phyloP scores from a whole-genome alignment of 2,329 filamentous ascomycete species.

The Botrytis aclada region DNA sequence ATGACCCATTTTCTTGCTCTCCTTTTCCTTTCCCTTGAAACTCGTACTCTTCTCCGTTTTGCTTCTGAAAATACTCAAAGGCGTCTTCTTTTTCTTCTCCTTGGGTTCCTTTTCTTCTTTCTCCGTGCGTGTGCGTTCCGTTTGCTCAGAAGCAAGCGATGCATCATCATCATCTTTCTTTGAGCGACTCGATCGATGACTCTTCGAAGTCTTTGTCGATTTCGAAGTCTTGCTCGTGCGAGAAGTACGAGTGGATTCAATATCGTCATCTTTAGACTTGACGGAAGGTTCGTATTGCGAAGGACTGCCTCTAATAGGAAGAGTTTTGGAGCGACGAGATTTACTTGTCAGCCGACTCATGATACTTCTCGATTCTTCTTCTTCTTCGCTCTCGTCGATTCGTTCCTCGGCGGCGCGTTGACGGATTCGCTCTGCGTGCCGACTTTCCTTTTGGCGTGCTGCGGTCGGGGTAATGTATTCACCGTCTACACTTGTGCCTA shows the following conservation, averaged over 20 bases:
- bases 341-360: constrained; percentile 1
- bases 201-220: background rate
- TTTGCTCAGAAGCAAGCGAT: background rate
- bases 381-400: background rate
- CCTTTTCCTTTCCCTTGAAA: constrained; percentile 7
- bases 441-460: constrained; percentile 28
- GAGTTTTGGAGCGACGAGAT: constrained; percentile 4
- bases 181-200: background rate
- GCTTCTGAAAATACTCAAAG: constrained; percentile 3
- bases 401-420: constrained; percentile 28
- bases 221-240: background rate
- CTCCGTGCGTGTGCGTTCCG: background rate
- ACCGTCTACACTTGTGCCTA: constrained; percentile 37
- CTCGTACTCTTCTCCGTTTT: constrained; percentile 16
- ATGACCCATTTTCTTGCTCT: constrained; percentile 17
- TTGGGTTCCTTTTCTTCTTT: background rate
- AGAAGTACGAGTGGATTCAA: background rate
- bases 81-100: constrained; percentile 16
- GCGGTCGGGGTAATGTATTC: constrained; percentile 39
- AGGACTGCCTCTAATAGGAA: background rate
- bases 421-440: constrained; percentile 24
- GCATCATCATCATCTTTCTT: constrained; percentile 9
- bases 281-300: background rate
- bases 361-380: background rate
- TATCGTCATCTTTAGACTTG: background rate